Percentiles rank a stretch among this genome's conserved stretches.
phyloP scores from a whole-genome alignment of 352 stramenopile species.

The Phytophthora tentaculata region DNA sequence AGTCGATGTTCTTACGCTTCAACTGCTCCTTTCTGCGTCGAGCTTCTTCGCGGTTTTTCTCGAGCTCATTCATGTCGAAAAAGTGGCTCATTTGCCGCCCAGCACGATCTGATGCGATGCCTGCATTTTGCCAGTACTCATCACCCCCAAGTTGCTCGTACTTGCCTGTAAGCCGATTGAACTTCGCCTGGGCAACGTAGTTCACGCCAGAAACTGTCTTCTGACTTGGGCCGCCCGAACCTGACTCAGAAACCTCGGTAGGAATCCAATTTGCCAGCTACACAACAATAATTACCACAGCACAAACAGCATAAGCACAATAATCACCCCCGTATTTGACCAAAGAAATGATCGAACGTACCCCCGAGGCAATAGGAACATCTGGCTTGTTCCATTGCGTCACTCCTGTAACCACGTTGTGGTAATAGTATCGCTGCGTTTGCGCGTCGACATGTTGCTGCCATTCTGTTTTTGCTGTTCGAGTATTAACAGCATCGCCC shows the following conservation, averaged over 20 bases:
- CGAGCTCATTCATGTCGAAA: conserved; percentile 80
- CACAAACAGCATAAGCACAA: conserved; percentile 8
- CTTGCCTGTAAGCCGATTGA: conserved; percentile 80
- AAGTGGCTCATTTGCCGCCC: conserved; percentile 89
- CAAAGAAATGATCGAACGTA: conserved; percentile 37
- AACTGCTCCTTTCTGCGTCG: conserved; percentile 78
- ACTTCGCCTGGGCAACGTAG: conserved; percentile 76
- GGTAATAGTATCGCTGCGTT: conserved; percentile 85
- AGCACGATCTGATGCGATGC: conserved; percentile 69
- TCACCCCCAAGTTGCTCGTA: conserved; percentile 73
- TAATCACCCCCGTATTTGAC: not conserved
- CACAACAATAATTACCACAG: conserved; percentile 2
- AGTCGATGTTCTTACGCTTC: conserved; percentile 88
- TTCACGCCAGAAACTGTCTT: conserved; percentile 67
- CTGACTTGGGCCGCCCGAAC: conserved; percentile 13
- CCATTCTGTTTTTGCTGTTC: conserved; percentile 61
- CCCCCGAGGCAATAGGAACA: conserved; percentile 66
- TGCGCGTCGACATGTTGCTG: conserved; percentile 87
- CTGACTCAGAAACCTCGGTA: conserved; percentile 44
- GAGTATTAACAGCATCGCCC: not conserved
- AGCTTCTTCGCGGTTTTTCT: conserved; percentile 85
- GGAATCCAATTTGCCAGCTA: conserved; percentile 85
- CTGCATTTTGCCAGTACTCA: conserved; percentile 68
- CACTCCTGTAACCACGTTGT: conserved; percentile 77
- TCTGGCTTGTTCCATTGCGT: conserved; percentile 86